phyloP scores from a whole-genome alignment of 352 stramenopile genomes.

The Phytophthora citrophthora region DNA sequence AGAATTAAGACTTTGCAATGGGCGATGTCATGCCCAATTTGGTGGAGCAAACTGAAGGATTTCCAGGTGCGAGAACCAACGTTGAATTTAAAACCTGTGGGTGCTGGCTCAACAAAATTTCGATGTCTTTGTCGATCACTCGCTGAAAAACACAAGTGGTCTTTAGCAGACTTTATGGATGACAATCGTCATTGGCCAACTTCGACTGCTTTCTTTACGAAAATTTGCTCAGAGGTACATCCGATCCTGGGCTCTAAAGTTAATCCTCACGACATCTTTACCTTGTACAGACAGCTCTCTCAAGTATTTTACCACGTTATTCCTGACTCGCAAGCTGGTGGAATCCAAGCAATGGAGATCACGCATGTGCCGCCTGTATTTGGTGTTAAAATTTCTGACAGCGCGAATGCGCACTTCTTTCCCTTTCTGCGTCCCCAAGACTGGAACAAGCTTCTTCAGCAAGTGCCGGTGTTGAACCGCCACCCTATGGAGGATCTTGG shows the following conservation, averaged over 20 bases:
- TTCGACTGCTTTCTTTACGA: background rate
- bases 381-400: background rate
- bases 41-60: background rate
- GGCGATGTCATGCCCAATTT: background rate
- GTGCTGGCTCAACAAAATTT: background rate
- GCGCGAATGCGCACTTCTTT: too few relatives aligned
- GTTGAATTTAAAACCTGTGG: background rate
- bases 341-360: background rate
- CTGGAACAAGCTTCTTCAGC: too few relatives aligned
- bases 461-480: background rate
- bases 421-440: too few relatives aligned
- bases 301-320: constrained; percentile 1
- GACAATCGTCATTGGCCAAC: background rate
- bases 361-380: background rate
- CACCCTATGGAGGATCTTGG: background rate
- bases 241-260: background rate
- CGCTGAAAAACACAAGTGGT: background rate
- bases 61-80: background rate
- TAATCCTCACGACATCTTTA: background rate
- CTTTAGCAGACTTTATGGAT: background rate
- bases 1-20: background rate
- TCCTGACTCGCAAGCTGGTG: background rate
- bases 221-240: background rate
- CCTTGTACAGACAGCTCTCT: background rate
- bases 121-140: background rate